Conservation (phyloP, 768 basidiomycete species). For the Lentinula detonsa region DNA sequence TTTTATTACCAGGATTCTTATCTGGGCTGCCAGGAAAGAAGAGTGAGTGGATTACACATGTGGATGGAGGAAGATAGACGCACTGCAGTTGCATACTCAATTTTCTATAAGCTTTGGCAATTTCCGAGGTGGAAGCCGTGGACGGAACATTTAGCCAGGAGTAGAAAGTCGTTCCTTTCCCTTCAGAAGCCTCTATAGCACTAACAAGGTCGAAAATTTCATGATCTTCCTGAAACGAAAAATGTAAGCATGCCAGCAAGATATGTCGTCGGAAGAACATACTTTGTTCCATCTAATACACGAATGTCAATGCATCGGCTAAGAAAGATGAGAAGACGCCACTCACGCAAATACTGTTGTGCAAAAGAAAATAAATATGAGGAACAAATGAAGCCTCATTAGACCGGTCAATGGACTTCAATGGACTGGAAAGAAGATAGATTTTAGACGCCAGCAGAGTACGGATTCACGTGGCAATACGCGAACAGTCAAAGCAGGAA, state of each 20-base stretch:
- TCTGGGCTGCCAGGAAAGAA: conserved; percentile 60
- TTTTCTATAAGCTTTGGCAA: conserved; percentile 87
- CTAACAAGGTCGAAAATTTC: conserved; percentile 94
- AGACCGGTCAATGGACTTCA: neutral
- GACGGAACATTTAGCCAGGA: conserved; percentile 82
- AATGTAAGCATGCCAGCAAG: neutral
- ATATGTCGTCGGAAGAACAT: conserved; percentile 4
- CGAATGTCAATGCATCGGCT: conserved; percentile 7
- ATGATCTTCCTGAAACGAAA: conserved; percentile 68
- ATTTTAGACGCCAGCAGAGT: neutral
- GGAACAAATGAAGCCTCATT: conserved; percentile 47
- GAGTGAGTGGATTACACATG: neutral
- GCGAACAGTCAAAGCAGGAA: no score
- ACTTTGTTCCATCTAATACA: conserved; percentile 69
- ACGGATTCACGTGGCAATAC: no score
- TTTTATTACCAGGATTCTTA: conserved; percentile 85
- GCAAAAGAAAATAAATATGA: conserved; percentile 46
- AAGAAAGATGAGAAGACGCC: neutral
- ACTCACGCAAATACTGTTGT: conserved; percentile 56
- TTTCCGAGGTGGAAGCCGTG: conserved; percentile 68
- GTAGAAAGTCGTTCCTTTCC: conserved; percentile 95
- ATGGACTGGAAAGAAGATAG: neutral
- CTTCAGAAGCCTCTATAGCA: conserved; percentile 75
- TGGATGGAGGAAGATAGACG: conserved; percentile 21
- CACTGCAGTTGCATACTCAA: conserved; percentile 89